Evolutionary conservation across 352 stramenopile genomes (phyloP).

Genomic region (Pythium folliculosum): DNA sequence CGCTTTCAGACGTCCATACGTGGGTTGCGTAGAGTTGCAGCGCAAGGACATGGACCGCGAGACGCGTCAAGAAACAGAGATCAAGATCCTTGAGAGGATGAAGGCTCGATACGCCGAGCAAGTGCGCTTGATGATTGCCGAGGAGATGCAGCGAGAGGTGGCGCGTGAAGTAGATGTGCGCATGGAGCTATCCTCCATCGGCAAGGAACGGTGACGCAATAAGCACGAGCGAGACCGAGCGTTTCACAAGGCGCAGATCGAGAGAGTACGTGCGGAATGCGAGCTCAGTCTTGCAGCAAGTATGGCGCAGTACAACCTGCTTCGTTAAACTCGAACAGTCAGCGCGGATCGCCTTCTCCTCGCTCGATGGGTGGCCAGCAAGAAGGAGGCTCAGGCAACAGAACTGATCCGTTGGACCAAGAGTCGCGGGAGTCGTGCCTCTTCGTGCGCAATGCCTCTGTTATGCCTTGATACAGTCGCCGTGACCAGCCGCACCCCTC

Average conservation of each 20-base stretch:
- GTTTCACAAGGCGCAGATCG: constrained; percentile 62
- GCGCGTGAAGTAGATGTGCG: constrained; percentile 54
- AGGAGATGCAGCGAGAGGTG: constrained; percentile 69
- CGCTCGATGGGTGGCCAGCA: neutral
- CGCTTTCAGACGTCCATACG: constrained; percentile 52
- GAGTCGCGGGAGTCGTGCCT: constrained; percentile 3
- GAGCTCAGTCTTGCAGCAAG: constrained; percentile 61
- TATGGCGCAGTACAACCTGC: constrained; percentile 72
- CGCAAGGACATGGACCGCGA: constrained; percentile 41
- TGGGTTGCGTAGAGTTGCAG: constrained; percentile 53
- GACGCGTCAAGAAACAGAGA: constrained; percentile 38
- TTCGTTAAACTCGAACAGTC: constrained; percentile 39
- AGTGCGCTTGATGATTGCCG: constrained; percentile 47
- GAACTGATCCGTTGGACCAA: constrained; percentile 2
- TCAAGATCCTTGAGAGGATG: constrained; percentile 68
- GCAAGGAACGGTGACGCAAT: constrained; percentile 48
- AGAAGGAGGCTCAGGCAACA: neutral
- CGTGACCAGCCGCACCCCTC: too few species aligned
- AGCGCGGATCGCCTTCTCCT: neutral
- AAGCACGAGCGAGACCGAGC: constrained; percentile 53
- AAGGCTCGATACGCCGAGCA: constrained; percentile 60
- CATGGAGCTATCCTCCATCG: constrained; percentile 46
- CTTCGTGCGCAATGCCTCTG: constrained; percentile 7
- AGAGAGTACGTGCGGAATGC: constrained; percentile 61
- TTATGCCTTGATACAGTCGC: neutral